These are phyloP conservation scores for Teratosphaeria destructans DNA, from an alignment of 2,329 filamentous ascomycete species.

Conservation along the genomic window DNA sequence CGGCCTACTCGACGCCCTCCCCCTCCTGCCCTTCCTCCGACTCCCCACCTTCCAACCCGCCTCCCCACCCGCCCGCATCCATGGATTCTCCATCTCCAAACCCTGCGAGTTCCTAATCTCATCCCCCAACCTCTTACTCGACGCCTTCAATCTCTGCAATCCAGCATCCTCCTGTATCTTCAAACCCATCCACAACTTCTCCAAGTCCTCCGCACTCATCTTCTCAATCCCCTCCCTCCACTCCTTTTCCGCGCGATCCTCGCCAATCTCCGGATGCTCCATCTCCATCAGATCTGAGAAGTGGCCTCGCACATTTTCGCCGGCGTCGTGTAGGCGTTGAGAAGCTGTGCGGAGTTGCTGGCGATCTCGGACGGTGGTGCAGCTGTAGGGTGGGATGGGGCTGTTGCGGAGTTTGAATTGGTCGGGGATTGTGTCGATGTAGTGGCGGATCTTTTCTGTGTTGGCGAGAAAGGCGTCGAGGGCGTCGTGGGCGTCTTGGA, in stretches of 20 bases:
- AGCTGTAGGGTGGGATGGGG: neutral
- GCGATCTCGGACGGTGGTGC: neutral
- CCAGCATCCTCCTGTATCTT: neutral
- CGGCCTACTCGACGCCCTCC: neutral
- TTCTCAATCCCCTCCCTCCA: neutral
- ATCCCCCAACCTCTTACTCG: neutral
- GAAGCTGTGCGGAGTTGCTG: neutral
- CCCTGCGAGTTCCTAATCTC: neutral
- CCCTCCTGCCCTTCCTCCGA: neutral
- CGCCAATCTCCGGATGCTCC: neutral
- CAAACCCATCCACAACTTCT: neutral
- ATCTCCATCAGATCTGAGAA: neutral
- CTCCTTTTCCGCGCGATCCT: neutral
- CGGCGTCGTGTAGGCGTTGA: neutral
- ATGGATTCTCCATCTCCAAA: neutral
- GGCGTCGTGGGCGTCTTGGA: neutral
- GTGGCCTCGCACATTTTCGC: neutral
- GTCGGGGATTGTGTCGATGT: neutral
- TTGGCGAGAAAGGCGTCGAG: neutral
- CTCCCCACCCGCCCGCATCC: neutral
- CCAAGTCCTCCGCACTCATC: neutral
- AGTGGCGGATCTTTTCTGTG: neutral
- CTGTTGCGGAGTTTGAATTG: neutral
- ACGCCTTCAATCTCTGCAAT: neutral
- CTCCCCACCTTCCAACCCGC: neutral